Base-by-base conservation (phyloP, 2,329 filamentous ascomycete species). In the Trichophyton schoenleinii region DNA sequence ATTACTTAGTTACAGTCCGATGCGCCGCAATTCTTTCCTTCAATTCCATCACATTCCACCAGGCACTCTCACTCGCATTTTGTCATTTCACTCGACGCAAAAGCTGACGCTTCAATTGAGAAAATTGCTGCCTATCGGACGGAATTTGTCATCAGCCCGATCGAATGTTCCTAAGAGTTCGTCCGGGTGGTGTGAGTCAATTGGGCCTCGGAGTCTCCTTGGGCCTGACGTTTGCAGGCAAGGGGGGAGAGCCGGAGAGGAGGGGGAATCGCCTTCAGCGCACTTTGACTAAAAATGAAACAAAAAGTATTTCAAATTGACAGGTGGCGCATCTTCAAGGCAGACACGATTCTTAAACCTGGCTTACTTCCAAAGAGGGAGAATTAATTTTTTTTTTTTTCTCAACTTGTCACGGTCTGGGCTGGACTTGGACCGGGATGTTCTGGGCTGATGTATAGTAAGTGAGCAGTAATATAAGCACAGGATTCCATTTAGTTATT, bases 301-400 rank as follows among this genome's bases (percentile, higher is more conserved):
- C 34, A 13, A 36, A 36, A 13, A 1, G 5, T 13, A 6, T 34
- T 18, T n/a, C 9, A 55, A 34, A 53, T 11, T 6, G 28, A 55
- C 49, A 55, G n/a, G 49, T 55, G 49, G 49, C 28, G 49, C 49
- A 36, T 34, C 49, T 34, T 34, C 49, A 55, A 55, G 49, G 49
- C 49, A 55, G 49, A 55, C 49, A 55, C 49, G 49, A 49, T 49
- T 44, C 46, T 31, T 22, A 20, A 49, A 48, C 46, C 25, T 49
- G 46, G 25, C 5, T 13, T 36, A 9, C 34, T 28, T 28, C 5
- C 28, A 28, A 5, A 36, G 34, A 3, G 34, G 9, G 11, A 2
- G 34, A 11, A 20, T n/a, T n/a, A 49, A 13, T 22, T 22, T 22
- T 22, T 22, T 22, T 22, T 22, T 22, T 22, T 22, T 15, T 48